Percentiles rank a stretch among this genome's conserved stretches.
phyloP scores from a whole-genome alignment of 768 basidiomycete species.

The Lentinula lateritia region DNA sequence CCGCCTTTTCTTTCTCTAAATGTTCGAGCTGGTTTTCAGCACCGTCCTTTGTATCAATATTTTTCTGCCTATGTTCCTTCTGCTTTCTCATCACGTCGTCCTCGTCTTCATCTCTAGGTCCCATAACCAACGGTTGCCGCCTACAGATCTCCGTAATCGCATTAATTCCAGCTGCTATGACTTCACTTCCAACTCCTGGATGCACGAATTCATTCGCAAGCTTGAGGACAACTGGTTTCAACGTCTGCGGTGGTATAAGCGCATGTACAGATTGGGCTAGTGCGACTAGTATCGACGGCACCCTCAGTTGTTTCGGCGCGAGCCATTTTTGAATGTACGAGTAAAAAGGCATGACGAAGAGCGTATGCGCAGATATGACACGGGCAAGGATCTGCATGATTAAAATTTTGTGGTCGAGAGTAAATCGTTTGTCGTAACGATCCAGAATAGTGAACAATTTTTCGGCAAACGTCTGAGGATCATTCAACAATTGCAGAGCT shows the following conservation, averaged over 20 bases:
- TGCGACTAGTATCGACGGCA: conserved; percentile 89
- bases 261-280: conserved; percentile 95
- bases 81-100: conserved; percentile 46
- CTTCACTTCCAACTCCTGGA: conserved; percentile 92
- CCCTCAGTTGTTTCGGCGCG: conserved; percentile 83
- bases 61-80: neutral
- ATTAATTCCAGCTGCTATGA: conserved; percentile 95
- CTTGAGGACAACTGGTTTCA: conserved; percentile 86
- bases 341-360: conserved; percentile 92
- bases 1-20: neutral
- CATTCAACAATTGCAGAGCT: conserved; percentile 86
- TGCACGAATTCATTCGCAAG: conserved; percentile 95
- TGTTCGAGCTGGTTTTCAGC: neutral
- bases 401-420: conserved; percentile 94
- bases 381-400: conserved; percentile 95
- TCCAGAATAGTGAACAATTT: conserved; percentile 84
- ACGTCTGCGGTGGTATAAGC: conserved; percentile 87
- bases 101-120: conserved; percentile 31
- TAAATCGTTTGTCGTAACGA: conserved; percentile 89
- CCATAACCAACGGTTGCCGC: conserved; percentile 93
- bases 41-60: neutral
- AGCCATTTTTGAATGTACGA: conserved; percentile 95
- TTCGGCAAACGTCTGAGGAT: conserved; percentile 94
- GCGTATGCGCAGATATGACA: conserved; percentile 89
- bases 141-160: conserved; percentile 92